These are phyloP conservation scores for Heritiera littoralis DNA, from an alignment of 345 rosid species.

Conservation along the genomic window DNA sequence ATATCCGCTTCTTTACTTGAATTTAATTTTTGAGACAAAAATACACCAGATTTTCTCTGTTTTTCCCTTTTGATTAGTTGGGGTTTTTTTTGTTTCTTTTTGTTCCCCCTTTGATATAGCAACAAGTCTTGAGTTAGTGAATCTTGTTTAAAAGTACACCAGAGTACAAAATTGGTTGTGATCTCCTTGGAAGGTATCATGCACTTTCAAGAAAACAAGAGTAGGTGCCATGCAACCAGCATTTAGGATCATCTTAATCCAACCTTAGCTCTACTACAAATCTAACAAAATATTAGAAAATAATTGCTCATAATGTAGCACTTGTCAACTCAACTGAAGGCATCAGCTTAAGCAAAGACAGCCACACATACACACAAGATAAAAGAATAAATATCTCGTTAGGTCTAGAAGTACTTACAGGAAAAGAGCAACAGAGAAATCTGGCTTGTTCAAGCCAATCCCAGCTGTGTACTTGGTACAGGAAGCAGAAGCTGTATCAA, in stretches of 20 bases:
- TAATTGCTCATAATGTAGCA: not conserved
- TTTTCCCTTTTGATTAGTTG: not conserved
- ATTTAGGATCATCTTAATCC: not conserved
- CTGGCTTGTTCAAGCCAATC: conserved; percentile 58
- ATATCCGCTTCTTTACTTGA: not conserved
- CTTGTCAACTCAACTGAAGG: not conserved
- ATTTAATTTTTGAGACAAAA: not conserved
- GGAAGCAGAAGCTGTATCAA: conserved; percentile 70
- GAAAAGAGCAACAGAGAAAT: conserved; percentile 59
- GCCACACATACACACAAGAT: not conserved
- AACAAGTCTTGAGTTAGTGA: not conserved
- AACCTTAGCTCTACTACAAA: not conserved
- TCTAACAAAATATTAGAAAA: not conserved
- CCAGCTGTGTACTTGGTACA: conserved; percentile 76
- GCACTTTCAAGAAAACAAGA: not conserved
- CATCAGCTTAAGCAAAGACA: not conserved
- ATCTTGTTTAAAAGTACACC: not conserved
- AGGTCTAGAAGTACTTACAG: conserved; percentile 48
- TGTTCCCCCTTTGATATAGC: not conserved
- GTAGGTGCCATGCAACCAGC: not conserved
- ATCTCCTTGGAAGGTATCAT: not conserved
- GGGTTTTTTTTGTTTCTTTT: not conserved
- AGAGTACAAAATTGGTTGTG: not conserved
- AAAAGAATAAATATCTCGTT: not conserved
- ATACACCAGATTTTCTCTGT: not conserved